Conservation (phyloP, 495 filamentous ascomycete genomes). For the Oleoguttula mirabilis region DNA sequence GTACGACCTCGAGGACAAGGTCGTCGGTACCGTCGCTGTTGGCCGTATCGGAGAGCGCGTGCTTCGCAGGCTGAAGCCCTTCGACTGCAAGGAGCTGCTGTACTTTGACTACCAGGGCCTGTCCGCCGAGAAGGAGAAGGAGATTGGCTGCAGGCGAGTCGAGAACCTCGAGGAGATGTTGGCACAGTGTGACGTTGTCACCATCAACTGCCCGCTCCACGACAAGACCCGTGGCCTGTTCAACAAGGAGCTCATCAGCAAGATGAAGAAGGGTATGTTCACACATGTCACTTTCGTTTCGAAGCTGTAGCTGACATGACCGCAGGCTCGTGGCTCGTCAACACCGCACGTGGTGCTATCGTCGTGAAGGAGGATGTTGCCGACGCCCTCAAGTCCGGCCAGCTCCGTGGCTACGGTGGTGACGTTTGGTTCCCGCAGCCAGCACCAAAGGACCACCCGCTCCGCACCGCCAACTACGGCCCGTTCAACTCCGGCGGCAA, state of each 20-base stretch:
- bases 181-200: conserved; percentile 91
- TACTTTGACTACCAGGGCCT: conserved; percentile 99
- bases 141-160: conserved; percentile 90
- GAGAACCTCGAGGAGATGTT: conserved; percentile 86
- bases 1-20: conserved; percentile 93
- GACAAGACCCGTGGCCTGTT: conserved; percentile 93
- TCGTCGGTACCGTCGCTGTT: conserved; percentile 93
- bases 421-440: conserved; percentile 93
- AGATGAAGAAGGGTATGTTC: conserved; percentile 88
- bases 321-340: conserved; percentile 82
- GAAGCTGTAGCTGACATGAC: background rate
- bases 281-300: background rate
- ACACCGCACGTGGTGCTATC: conserved; percentile 96
- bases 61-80: conserved; percentile 82
- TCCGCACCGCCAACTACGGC: conserved; percentile 76
- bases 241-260: conserved; percentile 98
- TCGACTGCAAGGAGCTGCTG: conserved; percentile 98
- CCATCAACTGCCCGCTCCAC: conserved; percentile 98
- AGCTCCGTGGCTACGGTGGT: conserved; percentile 94
- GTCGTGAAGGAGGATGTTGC: conserved; percentile 99
- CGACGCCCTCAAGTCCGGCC: conserved; percentile 79
- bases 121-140: conserved; percentile 72
- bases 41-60: conserved; percentile 98
- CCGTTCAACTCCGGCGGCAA: conserved; percentile 94
- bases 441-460: conserved; percentile 84